Evolutionary conservation across 345 rosid genomes (phyloP).

Genomic region (Salix arbutifolia): DNA sequence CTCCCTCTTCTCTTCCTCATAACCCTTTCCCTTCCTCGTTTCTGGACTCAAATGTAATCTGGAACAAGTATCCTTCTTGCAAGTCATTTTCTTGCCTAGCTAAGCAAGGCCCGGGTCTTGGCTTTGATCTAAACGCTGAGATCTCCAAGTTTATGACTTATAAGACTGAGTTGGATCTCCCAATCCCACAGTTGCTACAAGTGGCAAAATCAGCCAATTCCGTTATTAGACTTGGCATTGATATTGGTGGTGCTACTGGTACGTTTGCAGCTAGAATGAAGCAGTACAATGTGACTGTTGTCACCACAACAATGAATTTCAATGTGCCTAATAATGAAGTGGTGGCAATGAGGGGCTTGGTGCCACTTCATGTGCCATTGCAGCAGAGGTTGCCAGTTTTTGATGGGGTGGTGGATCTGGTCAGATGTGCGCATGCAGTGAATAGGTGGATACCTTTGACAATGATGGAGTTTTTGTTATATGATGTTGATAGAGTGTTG

Average conservation of each 20-base stretch:
- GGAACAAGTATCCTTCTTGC: slow-evolving; percentile 64
- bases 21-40: slow-evolving; percentile 55
- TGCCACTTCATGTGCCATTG: slow-evolving; percentile 84
- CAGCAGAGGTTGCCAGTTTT: slow-evolving; percentile 92
- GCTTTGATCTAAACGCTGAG: slow-evolving; percentile 56
- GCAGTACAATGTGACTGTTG: slow-evolving; percentile 53
- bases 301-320: slow-evolving; percentile 89
- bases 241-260: slow-evolving; percentile 86
- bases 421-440: slow-evolving; percentile 83
- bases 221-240: slow-evolving; percentile 69
- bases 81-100: slow-evolving; percentile 66
- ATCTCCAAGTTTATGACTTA: slow-evolving; percentile 46
- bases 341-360: slow-evolving; percentile 76
- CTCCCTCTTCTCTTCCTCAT: slow-evolving; percentile 39
- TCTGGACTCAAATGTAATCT: slow-evolving; percentile 60
- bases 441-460: slow-evolving; percentile 87
- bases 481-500: slow-evolving; percentile 77
- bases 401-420: slow-evolving; percentile 88
- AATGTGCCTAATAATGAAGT: slow-evolving; percentile 89
- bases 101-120: slow-evolving; percentile 45
- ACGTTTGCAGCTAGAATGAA: slow-evolving; percentile 87
- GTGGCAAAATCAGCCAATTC: slow-evolving; percentile 55
- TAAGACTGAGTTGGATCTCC: slow-evolving; percentile 79
- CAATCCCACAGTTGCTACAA: slow-evolving; percentile 72
- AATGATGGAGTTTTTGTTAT: slow-evolving; percentile 79